Percentiles rank a stretch among this genome's conserved stretches.
Conservation (phyloP, 1,284 basidiomycete genomes). For the Cerrena zonata region DNA sequence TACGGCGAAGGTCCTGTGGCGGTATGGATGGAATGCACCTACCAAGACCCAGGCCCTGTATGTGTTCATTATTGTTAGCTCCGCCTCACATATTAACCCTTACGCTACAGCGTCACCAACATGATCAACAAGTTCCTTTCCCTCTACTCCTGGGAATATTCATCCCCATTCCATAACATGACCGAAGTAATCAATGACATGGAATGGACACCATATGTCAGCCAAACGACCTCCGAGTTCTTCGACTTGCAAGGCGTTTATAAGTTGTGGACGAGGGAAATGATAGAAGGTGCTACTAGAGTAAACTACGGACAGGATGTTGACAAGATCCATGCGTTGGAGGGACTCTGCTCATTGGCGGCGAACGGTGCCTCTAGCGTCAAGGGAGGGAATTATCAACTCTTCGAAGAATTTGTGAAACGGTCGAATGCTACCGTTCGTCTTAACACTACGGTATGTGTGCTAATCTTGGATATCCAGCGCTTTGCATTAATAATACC, state of each 20-base stretch:
- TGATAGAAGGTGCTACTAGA: constrained; percentile 78
- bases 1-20: constrained; percentile 65
- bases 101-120: constrained; percentile 45
- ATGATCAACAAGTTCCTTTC: constrained; percentile 51
- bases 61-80: constrained; percentile 19
- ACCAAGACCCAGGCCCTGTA: constrained; percentile 54
- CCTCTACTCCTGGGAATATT: constrained; percentile 51
- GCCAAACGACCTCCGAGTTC: constrained; percentile 56
- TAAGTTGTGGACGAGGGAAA: constrained; percentile 63
- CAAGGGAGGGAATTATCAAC: constrained; percentile 76
- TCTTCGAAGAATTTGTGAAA: constrained; percentile 80
- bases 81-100: constrained; percentile 1
- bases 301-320: constrained; percentile 86
- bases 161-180: constrained; percentile 62
- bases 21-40: constrained; percentile 77
- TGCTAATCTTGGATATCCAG: no score
- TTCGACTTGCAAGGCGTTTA: constrained; percentile 54
- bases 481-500: no score
- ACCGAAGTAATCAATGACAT: constrained; percentile 48
- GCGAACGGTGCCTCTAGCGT: constrained; percentile 65
- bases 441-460: constrained; percentile 58
- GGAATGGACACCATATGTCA: constrained; percentile 48
- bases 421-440: constrained; percentile 63
- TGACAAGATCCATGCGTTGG: constrained; percentile 75
- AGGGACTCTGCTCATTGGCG: constrained; percentile 70